These are phyloP conservation scores for Penicillium sp. DNA, from an alignment of 2,329 filamentous ascomycete genomes.

Conservation along the genomic window DNA sequence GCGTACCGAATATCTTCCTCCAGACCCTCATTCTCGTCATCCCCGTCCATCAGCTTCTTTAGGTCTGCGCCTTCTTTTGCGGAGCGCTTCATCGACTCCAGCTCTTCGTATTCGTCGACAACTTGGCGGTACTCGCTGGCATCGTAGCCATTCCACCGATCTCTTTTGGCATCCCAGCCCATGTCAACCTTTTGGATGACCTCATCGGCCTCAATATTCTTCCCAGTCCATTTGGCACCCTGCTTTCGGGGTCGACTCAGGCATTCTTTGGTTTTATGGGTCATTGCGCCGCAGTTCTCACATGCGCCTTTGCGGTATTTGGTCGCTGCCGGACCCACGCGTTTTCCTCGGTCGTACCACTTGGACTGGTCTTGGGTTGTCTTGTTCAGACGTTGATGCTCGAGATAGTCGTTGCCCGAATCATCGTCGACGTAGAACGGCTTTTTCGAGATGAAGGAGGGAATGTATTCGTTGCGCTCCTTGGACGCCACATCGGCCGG, in stretches of 20 bases:
- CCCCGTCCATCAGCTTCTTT: slow-evolving; percentile 50
- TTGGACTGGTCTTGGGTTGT: slow-evolving; percentile 66
- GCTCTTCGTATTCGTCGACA: slow-evolving; percentile 83
- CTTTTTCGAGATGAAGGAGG: slow-evolving; percentile 94
- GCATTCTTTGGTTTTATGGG: slow-evolving; percentile 93
- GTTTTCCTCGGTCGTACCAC: slow-evolving; percentile 92
- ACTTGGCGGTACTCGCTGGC: slow-evolving; percentile 78
- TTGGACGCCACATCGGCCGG: slow-evolving; percentile 60
- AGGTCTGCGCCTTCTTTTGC: slow-evolving; percentile 51
- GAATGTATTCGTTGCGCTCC: slow-evolving; percentile 98
- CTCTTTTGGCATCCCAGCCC: slow-evolving; percentile 95
- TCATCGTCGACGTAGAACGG: slow-evolving; percentile 90
- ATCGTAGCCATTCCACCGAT: slow-evolving; percentile 98
- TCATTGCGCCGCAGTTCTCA: slow-evolving; percentile 97
- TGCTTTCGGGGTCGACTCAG: slow-evolving; percentile 82
- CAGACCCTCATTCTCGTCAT: slow-evolving; percentile 53
- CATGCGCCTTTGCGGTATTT: slow-evolving; percentile 98
- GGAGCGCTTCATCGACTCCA: slow-evolving; percentile 69
- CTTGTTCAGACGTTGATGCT: slow-evolving; percentile 86
- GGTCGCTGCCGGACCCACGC: slow-evolving; percentile 80
- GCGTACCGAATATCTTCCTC: slow-evolving; percentile 66
- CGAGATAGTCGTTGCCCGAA: slow-evolving; percentile 80
- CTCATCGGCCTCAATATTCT: slow-evolving; percentile 91
- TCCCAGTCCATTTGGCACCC: slow-evolving; percentile 88
- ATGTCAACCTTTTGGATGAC: slow-evolving; percentile 78